Evolutionary conservation across 2,329 filamentous ascomycete genomes (phyloP).

Genomic region (Aspergillus transmontanensis): DNA sequence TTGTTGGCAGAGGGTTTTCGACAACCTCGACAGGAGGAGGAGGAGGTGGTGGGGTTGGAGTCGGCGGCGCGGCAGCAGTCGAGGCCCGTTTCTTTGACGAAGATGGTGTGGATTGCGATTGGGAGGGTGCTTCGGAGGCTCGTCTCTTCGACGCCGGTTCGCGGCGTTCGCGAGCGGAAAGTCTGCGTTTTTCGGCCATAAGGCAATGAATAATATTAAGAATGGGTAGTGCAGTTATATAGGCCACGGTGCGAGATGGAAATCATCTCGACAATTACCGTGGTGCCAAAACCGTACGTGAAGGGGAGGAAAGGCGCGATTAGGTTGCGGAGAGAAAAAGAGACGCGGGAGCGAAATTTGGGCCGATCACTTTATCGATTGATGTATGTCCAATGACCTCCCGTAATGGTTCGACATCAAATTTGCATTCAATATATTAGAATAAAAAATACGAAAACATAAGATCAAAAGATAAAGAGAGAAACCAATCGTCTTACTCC

Average conservation of each 20-base stretch:
- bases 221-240: background rate
- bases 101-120: conserved; percentile 31
- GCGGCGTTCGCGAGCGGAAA: conserved; percentile 46
- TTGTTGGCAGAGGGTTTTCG: conserved; percentile 52
- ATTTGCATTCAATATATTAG: no score
- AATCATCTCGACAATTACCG: conserved; percentile 10
- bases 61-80: conserved; percentile 27
- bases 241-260: background rate
- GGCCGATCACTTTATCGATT: background rate
- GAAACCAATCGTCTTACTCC: no score
- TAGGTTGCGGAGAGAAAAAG: conserved; percentile 1
- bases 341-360: background rate
- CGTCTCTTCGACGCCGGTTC: conserved; percentile 48
- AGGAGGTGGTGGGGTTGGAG: conserved; percentile 28
- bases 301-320: background rate
- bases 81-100: conserved; percentile 37
- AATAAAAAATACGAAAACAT: no score
- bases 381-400: background rate
- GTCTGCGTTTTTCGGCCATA: conserved; percentile 49
- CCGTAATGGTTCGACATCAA: no score
- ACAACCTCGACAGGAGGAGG: conserved; percentile 34
- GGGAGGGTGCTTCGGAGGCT: conserved; percentile 41
- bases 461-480: no score
- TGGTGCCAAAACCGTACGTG: background rate
- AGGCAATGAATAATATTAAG: conserved; percentile 10